Evolutionary conservation across 2,329 filamentous ascomycete species (phyloP), one percentile per base, ranked within the genome.

Genomic region (Penicillium janthinellum): DNA sequence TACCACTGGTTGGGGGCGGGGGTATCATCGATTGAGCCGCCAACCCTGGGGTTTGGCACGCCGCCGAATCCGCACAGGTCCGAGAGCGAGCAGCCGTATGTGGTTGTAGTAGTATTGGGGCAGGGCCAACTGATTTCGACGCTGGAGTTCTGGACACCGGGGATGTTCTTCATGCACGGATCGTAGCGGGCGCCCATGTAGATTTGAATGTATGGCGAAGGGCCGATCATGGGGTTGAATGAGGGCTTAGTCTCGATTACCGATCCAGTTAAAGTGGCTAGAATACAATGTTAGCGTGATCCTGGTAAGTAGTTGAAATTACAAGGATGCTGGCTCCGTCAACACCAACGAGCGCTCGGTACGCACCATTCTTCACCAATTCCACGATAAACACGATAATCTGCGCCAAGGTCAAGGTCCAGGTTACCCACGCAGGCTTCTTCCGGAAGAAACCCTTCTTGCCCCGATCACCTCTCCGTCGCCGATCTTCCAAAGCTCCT

Each of bases 191-290:
- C 91, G 59, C 95, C 95, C 91, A 99, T 96, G 76, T 96, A 96
- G 80, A 98, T 96, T 69, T 96, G 86, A 25, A 98, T 87, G 67
- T 92, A 91, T 1, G 88, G 86, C 5, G 93, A 96, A 0, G 95
- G 95, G 0, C 95, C 95, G 71, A 99, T 96, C 92, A 99, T 96
- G 59, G 91, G 90, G 78, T 98, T 99, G 80, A 99, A 96, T 15
- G 83, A 84, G 1, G 95, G 95, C 57, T 94, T 86, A 54, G 88
- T 93, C 79, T 81, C 78, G 56, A 82, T 81, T 4, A 79, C 86
- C 0, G 89, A 89, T 56, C 90, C 90, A 0, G 94, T 97, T 34
- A 93, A 79, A n/a, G 41, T 47, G 4, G 25, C 52, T 67, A 89
- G 83, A 54, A 83, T 90, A 64, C 25, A 52, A 17, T 34, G 17